Evolutionary conservation across 352 stramenopile genomes (phyloP), one percentile per base, ranked within the genome.

Genomic region (Phytophthora capsici): DNA sequence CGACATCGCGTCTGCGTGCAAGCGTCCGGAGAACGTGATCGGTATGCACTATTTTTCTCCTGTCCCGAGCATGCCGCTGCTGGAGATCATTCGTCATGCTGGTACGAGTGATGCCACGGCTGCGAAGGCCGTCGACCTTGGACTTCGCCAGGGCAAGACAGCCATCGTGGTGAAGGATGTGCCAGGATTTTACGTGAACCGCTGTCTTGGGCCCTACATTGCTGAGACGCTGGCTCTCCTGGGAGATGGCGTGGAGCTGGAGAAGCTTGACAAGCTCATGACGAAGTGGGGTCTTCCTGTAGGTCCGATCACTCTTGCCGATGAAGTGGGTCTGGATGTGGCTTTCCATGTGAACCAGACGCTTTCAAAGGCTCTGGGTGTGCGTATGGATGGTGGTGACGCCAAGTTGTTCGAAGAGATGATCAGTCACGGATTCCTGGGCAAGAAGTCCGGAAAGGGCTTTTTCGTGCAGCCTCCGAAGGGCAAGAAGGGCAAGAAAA

Each of bases 1-100:
- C 8, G 90, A 98, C 52, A 99, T 99, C 68, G 97, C 97, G 23
- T 78, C 79, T 47, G 79, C 80, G 6, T 89, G 77, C 67, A 90
- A 89, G 63, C 84, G 84, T 8, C 93, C 92, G 13, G 78, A 98
- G 66, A 96, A 96, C 52, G 87, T 98, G 16, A 95, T 99, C 22
- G 98, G 98, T 45, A 99, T 99, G 96, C 98, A 99, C 83, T 99
- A 99, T 81, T 99, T 99, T 75, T 98, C 88, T 25, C 98, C 98
- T 23, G 98, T 99, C 54, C 95, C 96, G 13, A 93, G 82, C 44
- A 99, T 99, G 98, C 97, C 96, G 22, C 82, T 99, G 41, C 80
- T 99, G 58, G 97, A 99, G 80, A 98, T 99, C 38, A 99, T 99
- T 75, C 95, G 93, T 62, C 96, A 99, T 78, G 79, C 90, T 28